Percentiles rank a stretch among this genome's conserved stretches.
phyloP scores from a whole-genome alignment of 768 basidiomycete genomes.

The Lentinula sp. region DNA sequence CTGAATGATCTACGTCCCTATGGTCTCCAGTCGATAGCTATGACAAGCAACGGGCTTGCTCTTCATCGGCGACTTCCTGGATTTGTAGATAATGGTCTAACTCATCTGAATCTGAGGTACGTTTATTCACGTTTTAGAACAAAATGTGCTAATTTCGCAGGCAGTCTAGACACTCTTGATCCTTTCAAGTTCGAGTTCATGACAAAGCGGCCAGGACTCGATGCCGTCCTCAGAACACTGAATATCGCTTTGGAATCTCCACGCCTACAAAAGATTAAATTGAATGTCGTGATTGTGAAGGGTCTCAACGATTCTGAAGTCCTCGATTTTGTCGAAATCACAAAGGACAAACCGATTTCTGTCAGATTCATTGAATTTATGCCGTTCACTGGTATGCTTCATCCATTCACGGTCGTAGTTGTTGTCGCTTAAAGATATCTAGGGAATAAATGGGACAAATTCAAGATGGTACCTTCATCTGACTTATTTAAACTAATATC shows the following conservation, averaged over 20 bases:
- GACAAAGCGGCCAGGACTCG: constrained; percentile 72
- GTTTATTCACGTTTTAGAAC: neutral
- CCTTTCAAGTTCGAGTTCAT: constrained; percentile 86
- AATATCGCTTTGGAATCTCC: constrained; percentile 51
- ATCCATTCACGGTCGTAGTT: neutral
- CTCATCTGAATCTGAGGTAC: constrained; percentile 67
- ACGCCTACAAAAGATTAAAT: constrained; percentile 56
- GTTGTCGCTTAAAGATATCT: constrained; percentile 3
- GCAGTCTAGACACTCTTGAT: constrained; percentile 78
- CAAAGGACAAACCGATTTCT: constrained; percentile 53
- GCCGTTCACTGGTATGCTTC: constrained; percentile 74
- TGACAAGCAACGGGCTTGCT: constrained; percentile 81
- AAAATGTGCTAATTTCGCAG: constrained; percentile 2
- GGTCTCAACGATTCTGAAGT: constrained; percentile 81
- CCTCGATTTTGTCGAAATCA: constrained; percentile 72
- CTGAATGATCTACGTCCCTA: constrained; percentile 53
- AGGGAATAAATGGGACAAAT: constrained; percentile 85
- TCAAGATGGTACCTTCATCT: constrained; percentile 75
- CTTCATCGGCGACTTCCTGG: constrained; percentile 68
- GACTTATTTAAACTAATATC: constrained; percentile 51
- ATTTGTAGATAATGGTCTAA: constrained; percentile 65
- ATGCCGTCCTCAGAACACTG: constrained; percentile 65
- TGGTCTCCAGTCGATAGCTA: constrained; percentile 71
- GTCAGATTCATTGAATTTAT: constrained; percentile 92
- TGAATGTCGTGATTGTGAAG: constrained; percentile 81